Evolutionary conservation across 2,329 filamentous ascomycete species (phyloP).

Genomic region (Ceratocystis eucalypticola): DNA sequence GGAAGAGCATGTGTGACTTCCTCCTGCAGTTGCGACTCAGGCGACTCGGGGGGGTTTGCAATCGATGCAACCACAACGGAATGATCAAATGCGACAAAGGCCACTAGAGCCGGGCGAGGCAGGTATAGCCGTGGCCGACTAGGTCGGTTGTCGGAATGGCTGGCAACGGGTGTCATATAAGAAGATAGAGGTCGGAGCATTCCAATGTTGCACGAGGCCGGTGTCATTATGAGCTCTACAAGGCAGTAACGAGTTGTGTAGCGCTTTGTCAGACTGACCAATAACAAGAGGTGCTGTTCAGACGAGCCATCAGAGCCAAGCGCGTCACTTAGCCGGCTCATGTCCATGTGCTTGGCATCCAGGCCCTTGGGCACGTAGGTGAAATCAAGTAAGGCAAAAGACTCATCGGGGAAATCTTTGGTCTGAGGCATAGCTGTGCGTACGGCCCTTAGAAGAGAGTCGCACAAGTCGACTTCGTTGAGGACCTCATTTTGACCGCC

Average conservation of each 20-base stretch:
- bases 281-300: conserved; percentile 45
- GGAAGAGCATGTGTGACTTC: conserved; percentile 47
- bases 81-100: conserved; percentile 67
- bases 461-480: conserved; percentile 56
- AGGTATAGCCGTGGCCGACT: conserved; percentile 56
- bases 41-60: conserved; percentile 50
- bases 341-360: conserved; percentile 36
- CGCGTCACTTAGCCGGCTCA: conserved; percentile 39
- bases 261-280: conserved; percentile 44
- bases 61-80: conserved; percentile 69
- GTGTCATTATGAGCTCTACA: conserved; percentile 53
- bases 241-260: conserved; percentile 54
- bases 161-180: conserved; percentile 41
- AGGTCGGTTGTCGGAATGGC: conserved; percentile 28
- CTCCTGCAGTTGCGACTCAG: conserved; percentile 60
- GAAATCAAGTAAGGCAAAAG: conserved; percentile 68
- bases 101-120: conserved; percentile 64
- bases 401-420: conserved; percentile 38
- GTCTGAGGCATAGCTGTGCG: conserved; percentile 39
- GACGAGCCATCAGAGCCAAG: conserved; percentile 37
- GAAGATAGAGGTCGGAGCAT: conserved; percentile 55
- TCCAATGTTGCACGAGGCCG: conserved; percentile 41
- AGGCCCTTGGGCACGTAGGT: conserved; percentile 48
- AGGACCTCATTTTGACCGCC: conserved; percentile 68
- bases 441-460: conserved; percentile 49